Evolutionary conservation across 495 filamentous ascomycete genomes (phyloP), one percentile per base, ranked within the genome.

Genomic region (Hypoxylon perforatum): DNA sequence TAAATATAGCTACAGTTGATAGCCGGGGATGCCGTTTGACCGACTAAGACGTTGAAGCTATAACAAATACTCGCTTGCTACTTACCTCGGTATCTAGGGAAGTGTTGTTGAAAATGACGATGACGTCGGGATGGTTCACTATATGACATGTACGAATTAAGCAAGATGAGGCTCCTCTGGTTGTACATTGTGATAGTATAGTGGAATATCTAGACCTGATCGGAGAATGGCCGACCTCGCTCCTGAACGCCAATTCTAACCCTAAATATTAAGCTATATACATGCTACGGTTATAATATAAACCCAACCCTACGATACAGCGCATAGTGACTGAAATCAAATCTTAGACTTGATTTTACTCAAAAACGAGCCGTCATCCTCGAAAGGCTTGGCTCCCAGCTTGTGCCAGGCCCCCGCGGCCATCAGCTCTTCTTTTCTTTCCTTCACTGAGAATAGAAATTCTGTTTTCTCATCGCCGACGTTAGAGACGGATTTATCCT

Each of bases 401-500:
- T 55, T 59, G 6, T 60, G 57, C 72, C 72, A 74, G 14, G 69
- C 72, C 3, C 42, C 57, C 42, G 52, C 47, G 0, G 59, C 35
- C 69, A 69, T 74, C 0, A 69, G 55, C 14, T 54, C 61, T 2
- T 60, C 41, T 4, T 72, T 42, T 42, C 69, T 74, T 8, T 74
- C 72, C 38, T 65, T 57, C 0, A 15, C 11, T 3, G 49, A 47
- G 23, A 69, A 57, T 4, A 74, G 10, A 35, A 69, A 49, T 36
- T 74, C 69, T 1, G 63, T 53, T 28, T 65, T 65, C 10, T 38
- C 65, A n/a, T 74, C 51, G 3, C 69, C 71, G 0, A 67, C 60
- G 25, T 63, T 64, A 14, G 55, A 30, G 11, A 74, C 65, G n/a
- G 68, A 74, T 45, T 74, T 74, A 21, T 74, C 57, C 71, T 74